Conservation (phyloP, 179 eudicot genomes). For the Carnegiea gigantea region DNA sequence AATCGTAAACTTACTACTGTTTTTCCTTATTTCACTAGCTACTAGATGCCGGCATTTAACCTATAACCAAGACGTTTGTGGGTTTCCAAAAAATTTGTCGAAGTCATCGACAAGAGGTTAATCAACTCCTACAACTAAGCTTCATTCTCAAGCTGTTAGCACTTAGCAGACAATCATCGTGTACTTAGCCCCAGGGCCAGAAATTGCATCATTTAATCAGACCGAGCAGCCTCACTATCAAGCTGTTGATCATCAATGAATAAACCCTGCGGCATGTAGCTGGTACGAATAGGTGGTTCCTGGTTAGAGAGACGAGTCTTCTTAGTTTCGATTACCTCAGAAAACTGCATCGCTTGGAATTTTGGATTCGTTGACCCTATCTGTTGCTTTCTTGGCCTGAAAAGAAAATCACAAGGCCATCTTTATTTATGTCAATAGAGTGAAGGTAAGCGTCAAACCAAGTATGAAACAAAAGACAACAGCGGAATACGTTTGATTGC, state of each 20-base stretch:
- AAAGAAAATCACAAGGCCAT: neutral
- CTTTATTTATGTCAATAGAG: neutral
- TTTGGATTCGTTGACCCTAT: constrained; percentile 2
- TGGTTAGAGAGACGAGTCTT: neutral
- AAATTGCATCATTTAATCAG: neutral
- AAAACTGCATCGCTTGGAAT: neutral
- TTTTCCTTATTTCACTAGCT: neutral
- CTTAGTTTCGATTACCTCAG: neutral
- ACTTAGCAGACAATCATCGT: neutral
- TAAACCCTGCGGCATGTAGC: neutral
- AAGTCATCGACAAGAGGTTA: no score
- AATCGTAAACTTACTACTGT: neutral
- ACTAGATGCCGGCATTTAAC: neutral
- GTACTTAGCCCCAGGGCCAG: no score
- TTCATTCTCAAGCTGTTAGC: neutral
- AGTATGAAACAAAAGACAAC: neutral
- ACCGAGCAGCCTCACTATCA: neutral
- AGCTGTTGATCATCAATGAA: neutral
- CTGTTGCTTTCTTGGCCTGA: constrained; percentile 9
- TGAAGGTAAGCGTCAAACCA: neutral
- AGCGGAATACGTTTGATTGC: neutral
- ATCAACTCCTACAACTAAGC: neutral
- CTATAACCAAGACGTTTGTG: neutral
- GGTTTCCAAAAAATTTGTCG: neutral
- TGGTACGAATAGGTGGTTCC: neutral